Base-by-base conservation (phyloP, 2,329 filamentous ascomycete genomes). In the Diaporthe aspalathi region DNA sequence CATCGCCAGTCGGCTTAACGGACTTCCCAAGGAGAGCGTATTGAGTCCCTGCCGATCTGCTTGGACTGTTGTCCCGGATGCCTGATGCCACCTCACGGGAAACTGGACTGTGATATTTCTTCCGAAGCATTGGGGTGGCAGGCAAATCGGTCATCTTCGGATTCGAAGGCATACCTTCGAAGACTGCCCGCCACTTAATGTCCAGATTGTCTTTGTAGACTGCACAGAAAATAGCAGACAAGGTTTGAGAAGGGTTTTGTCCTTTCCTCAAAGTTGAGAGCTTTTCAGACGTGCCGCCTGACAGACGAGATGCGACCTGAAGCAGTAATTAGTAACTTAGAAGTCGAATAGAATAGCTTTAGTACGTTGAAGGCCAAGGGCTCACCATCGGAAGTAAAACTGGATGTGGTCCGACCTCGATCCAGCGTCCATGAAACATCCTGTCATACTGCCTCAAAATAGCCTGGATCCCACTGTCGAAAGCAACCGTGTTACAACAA, bases 401-500 rank as follows among this genome's bases (percentile, higher is more conserved):
- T 0, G 90, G 90, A 73, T 93, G 89, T 5, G 91, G 90, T 1
- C 92, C 92, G 71, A 93, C 83, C 76, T 94, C 92, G 63, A 94
- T 78, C 86, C 89, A 93, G 9, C 53, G 53, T 24, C 53, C 53
- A 22, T 56, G 29, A 2, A 22, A 38, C n/a, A 56, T 9, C 12
- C 14, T 38, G 2, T 24, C 32, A 22, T 56, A 32, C 53, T 56
- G 32, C 12, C 9, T 56, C 29, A 38, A 38, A 27, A 57, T 50
- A 20, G 53, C 29, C n/a, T 66, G 27, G 35, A 57, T n/a, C 45
- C 68, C 12, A 54, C 57, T 22, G 17, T 63, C 17, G 68, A 70
- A 43, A 54, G 62, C 32, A 16, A 38, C 45, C 35, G 56, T 24
- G 22, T 27, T 24, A 16, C 62, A 38, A 54, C 56, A 32, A 56